Conservation (phyloP, 805 yeast genomes). For the Starmerella geochares region DNA sequence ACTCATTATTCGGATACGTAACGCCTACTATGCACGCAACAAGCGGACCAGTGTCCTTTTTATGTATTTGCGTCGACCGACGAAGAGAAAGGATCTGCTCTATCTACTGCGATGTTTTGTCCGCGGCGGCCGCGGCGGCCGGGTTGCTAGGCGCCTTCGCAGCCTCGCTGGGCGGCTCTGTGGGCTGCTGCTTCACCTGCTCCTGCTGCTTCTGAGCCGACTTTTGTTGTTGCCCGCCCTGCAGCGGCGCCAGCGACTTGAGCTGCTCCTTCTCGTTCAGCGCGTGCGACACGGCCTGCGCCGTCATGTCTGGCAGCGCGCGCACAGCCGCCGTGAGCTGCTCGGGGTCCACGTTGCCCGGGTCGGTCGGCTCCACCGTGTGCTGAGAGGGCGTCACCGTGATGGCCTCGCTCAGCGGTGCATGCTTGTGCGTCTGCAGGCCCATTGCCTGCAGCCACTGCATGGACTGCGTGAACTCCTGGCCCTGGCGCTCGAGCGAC, state of each 20-base stretch:
- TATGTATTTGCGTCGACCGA: too few relatives aligned
- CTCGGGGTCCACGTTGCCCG: constrained; percentile 5
- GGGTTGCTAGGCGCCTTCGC: constrained; percentile 35
- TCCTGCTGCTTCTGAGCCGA: neutral
- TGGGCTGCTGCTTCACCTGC: constrained; percentile 29
- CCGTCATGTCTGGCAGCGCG: constrained; percentile 8
- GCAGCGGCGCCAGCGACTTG: neutral
- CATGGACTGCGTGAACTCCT: constrained; percentile 36
- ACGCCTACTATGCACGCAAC: neutral
- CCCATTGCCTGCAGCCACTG: constrained; percentile 36
- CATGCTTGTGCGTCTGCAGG: constrained; percentile 23
- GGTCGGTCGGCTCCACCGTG: constrained; percentile 9
- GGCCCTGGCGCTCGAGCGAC: constrained; percentile 49
- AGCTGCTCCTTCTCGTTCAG: neutral
- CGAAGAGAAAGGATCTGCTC: neutral
- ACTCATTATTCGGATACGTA: too few relatives aligned
- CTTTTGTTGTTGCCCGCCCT: too few relatives aligned
- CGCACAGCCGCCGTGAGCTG: neutral
- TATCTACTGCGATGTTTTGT: neutral
- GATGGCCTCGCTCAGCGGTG: constrained; percentile 14
- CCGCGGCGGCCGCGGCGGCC: neutral
- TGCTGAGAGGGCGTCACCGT: constrained; percentile 13
- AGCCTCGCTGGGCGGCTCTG: constrained; percentile 47
- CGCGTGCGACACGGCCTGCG: constrained; percentile 2
- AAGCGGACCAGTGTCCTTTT: neutral